phyloP scores from a whole-genome alignment of 176 grass and related monocot species.

The Oropetium thomaeum region DNA sequence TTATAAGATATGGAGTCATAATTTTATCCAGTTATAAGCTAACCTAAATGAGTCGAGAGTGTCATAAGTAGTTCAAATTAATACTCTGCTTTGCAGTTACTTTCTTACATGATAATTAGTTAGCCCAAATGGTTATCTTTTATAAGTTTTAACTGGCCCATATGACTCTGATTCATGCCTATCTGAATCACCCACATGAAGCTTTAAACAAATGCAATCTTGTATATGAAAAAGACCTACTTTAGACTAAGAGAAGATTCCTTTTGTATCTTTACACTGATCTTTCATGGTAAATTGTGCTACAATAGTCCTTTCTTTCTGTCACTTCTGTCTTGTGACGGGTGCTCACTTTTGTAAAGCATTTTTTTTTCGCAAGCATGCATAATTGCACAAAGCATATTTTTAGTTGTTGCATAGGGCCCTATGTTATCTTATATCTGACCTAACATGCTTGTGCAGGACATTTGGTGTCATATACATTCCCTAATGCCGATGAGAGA shows the following conservation, averaged over 20 bases:
- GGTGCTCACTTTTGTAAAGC: no score
- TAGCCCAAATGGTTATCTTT: no score
- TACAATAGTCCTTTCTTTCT: no score
- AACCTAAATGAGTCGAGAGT: no score
- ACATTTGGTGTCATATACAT: not conserved
- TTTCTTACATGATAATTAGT: no score
- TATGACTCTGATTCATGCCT: not conserved
- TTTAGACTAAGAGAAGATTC: not conserved
- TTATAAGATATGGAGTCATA: no score
- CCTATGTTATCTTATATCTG: not conserved
- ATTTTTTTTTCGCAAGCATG: not conserved
- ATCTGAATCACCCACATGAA: not conserved
- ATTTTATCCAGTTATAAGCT: no score
- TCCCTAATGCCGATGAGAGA: not conserved
- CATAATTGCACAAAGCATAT: not conserved
- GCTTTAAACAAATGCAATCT: not conserved
- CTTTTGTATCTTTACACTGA: not conserved
- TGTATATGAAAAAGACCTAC: not conserved
- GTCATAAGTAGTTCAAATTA: no score
- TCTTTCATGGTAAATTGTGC: no score
- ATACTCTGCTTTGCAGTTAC: no score
- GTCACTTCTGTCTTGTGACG: no score
- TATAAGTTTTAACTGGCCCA: no score
- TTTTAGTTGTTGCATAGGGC: not conserved
- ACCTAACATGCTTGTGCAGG: not conserved